phyloP scores from a whole-genome alignment of 2,329 filamentous ascomycete species.

The Neodidymelliopsis sp. region DNA sequence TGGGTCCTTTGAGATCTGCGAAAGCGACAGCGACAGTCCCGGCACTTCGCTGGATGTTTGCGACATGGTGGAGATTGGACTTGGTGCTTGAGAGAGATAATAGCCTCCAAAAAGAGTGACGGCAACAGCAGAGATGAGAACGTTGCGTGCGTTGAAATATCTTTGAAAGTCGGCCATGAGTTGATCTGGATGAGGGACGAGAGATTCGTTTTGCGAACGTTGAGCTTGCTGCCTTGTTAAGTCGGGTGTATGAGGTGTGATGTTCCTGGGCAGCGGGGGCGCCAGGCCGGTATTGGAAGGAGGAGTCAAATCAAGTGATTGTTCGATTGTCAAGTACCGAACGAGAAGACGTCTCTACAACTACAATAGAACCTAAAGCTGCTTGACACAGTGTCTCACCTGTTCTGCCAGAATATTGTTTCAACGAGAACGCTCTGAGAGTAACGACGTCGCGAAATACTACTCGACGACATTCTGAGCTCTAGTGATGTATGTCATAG shows the following conservation, averaged over 20 bases:
- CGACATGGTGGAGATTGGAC: slow-evolving; percentile 33
- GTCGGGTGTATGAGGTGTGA: neutral
- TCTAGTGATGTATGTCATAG: slow-evolving; percentile 6
- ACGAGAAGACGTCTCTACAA: neutral
- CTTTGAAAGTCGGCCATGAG: slow-evolving; percentile 21
- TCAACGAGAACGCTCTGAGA: neutral
- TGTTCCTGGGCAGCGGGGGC: slow-evolving; percentile 24
- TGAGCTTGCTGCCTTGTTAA: slow-evolving; percentile 11
- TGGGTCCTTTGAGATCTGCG: slow-evolving; percentile 39
- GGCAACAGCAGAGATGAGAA: slow-evolving; percentile 35
- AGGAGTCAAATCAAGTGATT: slow-evolving; percentile 9
- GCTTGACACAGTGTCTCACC: neutral
- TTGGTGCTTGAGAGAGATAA: slow-evolving; percentile 37
- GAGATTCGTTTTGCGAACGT: neutral
- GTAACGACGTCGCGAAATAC: slow-evolving; percentile 7
- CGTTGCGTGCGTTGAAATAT: slow-evolving; percentile 38
- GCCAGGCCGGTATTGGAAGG: slow-evolving; percentile 28
- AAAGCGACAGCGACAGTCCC: slow-evolving; percentile 39
- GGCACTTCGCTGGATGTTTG: slow-evolving; percentile 26
- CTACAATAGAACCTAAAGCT: neutral
- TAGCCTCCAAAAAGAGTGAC: slow-evolving; percentile 38
- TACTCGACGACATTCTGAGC: neutral
- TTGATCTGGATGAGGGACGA: neutral
- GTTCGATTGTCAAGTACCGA: neutral
- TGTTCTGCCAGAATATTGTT: neutral